A percentile compares a stretch with the other conserved stretches of the same genome.
Evolutionary conservation across 2,329 filamentous ascomycete genomes (phyloP).

Genomic region (Arthrobotrys conoides): DNA sequence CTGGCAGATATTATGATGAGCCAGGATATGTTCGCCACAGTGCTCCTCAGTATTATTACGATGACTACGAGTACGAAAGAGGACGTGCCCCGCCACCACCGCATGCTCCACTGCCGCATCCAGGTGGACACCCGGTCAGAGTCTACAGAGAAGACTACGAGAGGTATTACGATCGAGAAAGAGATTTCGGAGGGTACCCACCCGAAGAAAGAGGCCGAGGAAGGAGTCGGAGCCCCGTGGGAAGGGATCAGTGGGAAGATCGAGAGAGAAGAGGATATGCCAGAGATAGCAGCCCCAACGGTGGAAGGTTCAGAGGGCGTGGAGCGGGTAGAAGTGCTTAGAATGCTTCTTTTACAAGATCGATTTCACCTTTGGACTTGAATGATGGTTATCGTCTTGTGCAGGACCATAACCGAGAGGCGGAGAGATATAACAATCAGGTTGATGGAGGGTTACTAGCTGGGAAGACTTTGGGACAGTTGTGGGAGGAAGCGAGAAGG

Average conservation of each 20-base stretch:
- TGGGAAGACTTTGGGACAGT: slow-evolving; percentile 16
- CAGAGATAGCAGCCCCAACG: not conserved
- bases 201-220: slow-evolving; percentile 33
- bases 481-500: slow-evolving; percentile 32
- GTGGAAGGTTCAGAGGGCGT: slow-evolving; percentile 17
- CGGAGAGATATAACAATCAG: not conserved
- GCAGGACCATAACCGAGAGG: not conserved
- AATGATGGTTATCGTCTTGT: not conserved
- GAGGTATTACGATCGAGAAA: slow-evolving; percentile 49
- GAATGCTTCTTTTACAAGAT: not conserved
- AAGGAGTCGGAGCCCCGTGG: slow-evolving; percentile 45
- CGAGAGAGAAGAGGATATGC: slow-evolving; percentile 46
- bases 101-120: slow-evolving; percentile 11
- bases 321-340: slow-evolving; percentile 38
- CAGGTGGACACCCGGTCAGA: slow-evolving; percentile 7
- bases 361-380: not conserved
- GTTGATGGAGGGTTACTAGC: not conserved
- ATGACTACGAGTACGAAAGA: slow-evolving; percentile 45
- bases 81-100: slow-evolving; percentile 19
- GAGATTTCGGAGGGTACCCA: slow-evolving; percentile 31
- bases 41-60: slow-evolving; percentile 45
- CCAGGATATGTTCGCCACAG: slow-evolving; percentile 23
- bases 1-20: slow-evolving; percentile 32
- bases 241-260: slow-evolving; percentile 40
- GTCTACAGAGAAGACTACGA: slow-evolving; percentile 52